phyloP scores from a whole-genome alignment of 129 eudicot species.

The Erigeron canadensis region DNA sequence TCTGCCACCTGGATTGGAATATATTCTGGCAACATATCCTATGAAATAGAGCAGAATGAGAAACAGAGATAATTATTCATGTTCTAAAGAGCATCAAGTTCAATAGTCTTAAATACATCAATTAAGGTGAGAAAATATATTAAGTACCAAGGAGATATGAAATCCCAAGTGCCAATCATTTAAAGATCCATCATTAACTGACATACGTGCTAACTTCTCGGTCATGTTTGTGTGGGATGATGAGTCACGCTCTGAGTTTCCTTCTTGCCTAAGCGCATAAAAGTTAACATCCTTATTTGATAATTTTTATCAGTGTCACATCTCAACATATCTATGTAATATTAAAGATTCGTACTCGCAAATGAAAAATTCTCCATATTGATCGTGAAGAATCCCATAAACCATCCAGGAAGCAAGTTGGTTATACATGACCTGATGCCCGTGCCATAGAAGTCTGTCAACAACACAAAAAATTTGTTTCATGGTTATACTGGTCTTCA shows the following conservation, averaged over 20 bases:
- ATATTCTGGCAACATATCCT: constrained; percentile 99
- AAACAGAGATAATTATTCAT: neutral
- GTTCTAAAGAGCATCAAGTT: constrained; percentile 4
- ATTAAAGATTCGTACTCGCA: constrained; percentile 23
- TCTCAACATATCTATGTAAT: neutral
- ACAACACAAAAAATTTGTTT: constrained; percentile 1
- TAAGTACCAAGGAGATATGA: constrained; percentile 76
- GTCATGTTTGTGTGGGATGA: constrained; percentile 37
- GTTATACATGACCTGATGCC: constrained; percentile 98
- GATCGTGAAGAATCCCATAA: constrained; percentile 90
- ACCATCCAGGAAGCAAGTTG: constrained; percentile 97
- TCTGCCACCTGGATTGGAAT: constrained; percentile 84
- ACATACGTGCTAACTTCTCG: constrained; percentile 61
- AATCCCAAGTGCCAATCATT: constrained; percentile 93
- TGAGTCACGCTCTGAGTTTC: constrained; percentile 52
- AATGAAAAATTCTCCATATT: constrained; percentile 84
- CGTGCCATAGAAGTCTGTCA: constrained; percentile 95
- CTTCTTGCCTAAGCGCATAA: constrained; percentile 65
- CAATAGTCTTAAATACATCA: constrained; percentile 1
- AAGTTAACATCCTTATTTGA: constrained; percentile 8
- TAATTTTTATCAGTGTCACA: constrained; percentile 5
- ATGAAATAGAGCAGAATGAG: constrained; percentile 7
- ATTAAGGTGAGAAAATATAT: neutral
- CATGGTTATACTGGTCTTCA: neutral
- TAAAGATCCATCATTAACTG: constrained; percentile 66